Conservation (phyloP, 1,139 yeast genomes). For the Suhomyces choctaworum region DNA sequence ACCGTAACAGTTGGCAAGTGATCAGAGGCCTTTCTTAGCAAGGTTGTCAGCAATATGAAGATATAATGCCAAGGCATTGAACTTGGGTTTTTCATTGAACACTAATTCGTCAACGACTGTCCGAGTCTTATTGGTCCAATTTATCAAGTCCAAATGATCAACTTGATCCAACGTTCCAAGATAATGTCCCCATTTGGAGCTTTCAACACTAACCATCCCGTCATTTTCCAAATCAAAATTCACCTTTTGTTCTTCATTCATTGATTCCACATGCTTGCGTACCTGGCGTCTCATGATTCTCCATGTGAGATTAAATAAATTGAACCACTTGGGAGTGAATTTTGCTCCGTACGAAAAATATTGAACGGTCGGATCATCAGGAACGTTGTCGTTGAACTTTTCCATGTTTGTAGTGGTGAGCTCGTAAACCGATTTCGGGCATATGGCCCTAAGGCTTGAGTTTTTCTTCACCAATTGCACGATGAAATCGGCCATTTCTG, state of each 20-base stretch:
- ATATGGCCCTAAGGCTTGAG: constrained; percentile 21
- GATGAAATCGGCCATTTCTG: constrained; percentile 77
- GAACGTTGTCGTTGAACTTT: constrained; percentile 52
- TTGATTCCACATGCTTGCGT: not conserved
- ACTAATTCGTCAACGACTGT: constrained; percentile 33
- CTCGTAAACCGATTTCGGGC: constrained; percentile 54
- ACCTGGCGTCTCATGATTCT: constrained; percentile 38
- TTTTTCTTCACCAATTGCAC: constrained; percentile 28
- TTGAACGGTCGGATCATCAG: constrained; percentile 59
- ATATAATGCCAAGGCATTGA: constrained; percentile 75
- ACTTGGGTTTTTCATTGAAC: constrained; percentile 42
- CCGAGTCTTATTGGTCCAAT: constrained; percentile 69
- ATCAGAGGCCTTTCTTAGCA: constrained; percentile 61
- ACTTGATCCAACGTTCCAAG: constrained; percentile 75
- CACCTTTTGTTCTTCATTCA: constrained; percentile 22
- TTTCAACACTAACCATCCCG: constrained; percentile 78
- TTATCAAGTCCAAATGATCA: constrained; percentile 83
- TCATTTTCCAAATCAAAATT: constrained; percentile 53
- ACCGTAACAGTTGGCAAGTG: constrained; percentile 30
- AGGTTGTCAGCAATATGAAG: constrained; percentile 70
- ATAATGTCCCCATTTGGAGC: constrained; percentile 83
- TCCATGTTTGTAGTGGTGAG: constrained; percentile 58
- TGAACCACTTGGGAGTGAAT: constrained; percentile 62
- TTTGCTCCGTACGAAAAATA: constrained; percentile 86
- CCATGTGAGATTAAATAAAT: constrained; percentile 66